Evolutionary conservation across 2,329 filamentous ascomycete genomes (phyloP).

Genomic region (Aspergillus latus): DNA sequence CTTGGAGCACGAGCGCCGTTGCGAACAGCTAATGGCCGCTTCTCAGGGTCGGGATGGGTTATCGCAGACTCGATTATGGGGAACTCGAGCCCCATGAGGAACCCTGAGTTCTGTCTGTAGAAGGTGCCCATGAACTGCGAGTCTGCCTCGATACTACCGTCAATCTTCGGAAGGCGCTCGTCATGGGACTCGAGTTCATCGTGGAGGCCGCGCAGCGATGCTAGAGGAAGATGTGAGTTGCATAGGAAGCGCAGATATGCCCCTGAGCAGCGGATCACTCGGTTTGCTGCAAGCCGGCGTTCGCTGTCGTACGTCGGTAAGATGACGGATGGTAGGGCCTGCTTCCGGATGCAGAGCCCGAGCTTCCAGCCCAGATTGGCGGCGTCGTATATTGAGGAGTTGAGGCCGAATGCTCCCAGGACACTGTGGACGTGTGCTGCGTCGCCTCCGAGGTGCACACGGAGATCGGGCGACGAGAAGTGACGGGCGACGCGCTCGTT

Average conservation of each 20-base stretch:
- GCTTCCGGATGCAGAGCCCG: not conserved
- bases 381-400: constrained; percentile 2
- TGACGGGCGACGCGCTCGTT: not conserved
- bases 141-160: not conserved
- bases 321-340: not conserved
- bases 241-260: constrained; percentile 3
- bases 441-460: not conserved
- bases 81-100: not conserved
- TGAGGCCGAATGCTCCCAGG: constrained; percentile 2
- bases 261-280: constrained; percentile 1
- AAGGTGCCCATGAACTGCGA: not conserved
- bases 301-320: constrained; percentile 4
- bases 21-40: not conserved
- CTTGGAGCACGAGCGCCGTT: constrained; percentile 1
- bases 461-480: not conserved
- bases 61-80: not conserved
- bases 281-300: not conserved
- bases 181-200: not conserved
- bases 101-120: not conserved
- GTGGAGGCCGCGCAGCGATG: not conserved
- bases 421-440: constrained; percentile 7
- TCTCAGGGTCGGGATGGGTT: not conserved
- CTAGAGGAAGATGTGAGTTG: constrained; percentile 1
- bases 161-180: not conserved
- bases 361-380: constrained; percentile 3